phyloP scores from a whole-genome alignment of 2,329 filamentous ascomycete genomes.

The Bipolaris sorokiniana region DNA sequence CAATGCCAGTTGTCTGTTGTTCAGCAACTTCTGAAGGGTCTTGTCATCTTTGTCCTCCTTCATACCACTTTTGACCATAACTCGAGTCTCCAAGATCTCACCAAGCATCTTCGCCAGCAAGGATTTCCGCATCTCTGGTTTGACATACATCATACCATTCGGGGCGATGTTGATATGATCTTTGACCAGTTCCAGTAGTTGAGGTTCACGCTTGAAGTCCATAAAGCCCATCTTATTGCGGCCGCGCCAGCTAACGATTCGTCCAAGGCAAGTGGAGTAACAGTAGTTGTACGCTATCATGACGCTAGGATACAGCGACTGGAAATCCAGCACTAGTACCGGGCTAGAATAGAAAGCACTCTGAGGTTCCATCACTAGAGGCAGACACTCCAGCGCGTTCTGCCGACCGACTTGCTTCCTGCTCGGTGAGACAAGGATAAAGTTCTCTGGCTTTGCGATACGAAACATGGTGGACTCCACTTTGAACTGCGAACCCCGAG shows the following conservation, averaged over 20 bases:
- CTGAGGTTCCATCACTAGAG: slow-evolving; percentile 96
- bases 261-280: slow-evolving; percentile 93
- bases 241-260: slow-evolving; percentile 86
- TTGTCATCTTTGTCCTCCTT: slow-evolving; percentile 90
- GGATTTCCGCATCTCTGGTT: slow-evolving; percentile 83
- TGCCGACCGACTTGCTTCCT: slow-evolving; percentile 91
- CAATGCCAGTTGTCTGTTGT: slow-evolving; percentile 91
- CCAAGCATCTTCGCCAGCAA: slow-evolving; percentile 94
- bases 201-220: slow-evolving; percentile 78
- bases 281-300: slow-evolving; percentile 99
- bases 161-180: slow-evolving; percentile 91
- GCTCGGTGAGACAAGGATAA: slow-evolving; percentile 86
- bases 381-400: slow-evolving; percentile 92
- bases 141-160: slow-evolving; percentile 96
- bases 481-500: slow-evolving; percentile 95
- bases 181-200: slow-evolving; percentile 77
- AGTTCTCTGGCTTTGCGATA: slow-evolving; percentile 96
- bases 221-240: slow-evolving; percentile 93
- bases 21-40: slow-evolving; percentile 81
- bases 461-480: slow-evolving; percentile 99
- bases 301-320: slow-evolving; percentile 93
- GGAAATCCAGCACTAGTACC: slow-evolving; percentile 90
- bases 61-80: slow-evolving; percentile 99
- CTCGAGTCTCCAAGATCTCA: slow-evolving; percentile 91
- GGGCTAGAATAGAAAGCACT: slow-evolving; percentile 93